Conservation (phyloP, 2,329 filamentous ascomycete species). For the Phyllosticta citrichinensis region DNA sequence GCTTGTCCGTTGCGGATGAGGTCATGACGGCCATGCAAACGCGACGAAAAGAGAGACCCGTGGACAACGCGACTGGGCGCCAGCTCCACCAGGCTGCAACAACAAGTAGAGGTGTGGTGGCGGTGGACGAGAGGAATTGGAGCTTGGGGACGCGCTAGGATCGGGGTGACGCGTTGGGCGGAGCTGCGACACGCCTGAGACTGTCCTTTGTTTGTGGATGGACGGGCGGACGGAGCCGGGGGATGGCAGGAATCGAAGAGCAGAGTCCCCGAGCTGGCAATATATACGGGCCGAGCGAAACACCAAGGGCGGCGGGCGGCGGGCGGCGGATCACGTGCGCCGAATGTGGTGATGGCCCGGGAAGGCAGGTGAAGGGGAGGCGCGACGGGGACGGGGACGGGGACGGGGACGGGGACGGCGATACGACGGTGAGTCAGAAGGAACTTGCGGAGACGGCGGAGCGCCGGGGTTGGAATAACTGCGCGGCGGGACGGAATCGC, state of each 20-base stretch:
- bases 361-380: not conserved
- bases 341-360: not conserved
- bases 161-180: constrained; percentile 8
- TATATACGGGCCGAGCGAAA: constrained; percentile 10
- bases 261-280: constrained; percentile 7
- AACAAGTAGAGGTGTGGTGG: not conserved
- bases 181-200: constrained; percentile 10
- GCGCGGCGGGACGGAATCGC: too few relatives aligned
- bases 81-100: constrained; percentile 8
- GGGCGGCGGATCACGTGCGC: not conserved
- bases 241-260: constrained; percentile 10
- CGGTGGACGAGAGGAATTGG: not conserved
- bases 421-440: not conserved
- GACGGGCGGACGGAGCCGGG: not conserved
- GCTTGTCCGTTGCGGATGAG: constrained; percentile 26
- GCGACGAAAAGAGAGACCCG: constrained; percentile 8
- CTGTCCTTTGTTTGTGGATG: not conserved
- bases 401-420: too few relatives aligned
- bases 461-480: not conserved
- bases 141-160: constrained; percentile 7
- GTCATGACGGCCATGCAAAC: constrained; percentile 30
- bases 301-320: constrained; percentile 5
- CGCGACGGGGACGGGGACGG: not conserved
- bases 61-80: constrained; percentile 10
- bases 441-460: not conserved